Evolutionary conservation across 106 monocot genomes (phyloP), one percentile per base, ranked within the genome.

Genomic region (Platanthera zijinensis): DNA sequence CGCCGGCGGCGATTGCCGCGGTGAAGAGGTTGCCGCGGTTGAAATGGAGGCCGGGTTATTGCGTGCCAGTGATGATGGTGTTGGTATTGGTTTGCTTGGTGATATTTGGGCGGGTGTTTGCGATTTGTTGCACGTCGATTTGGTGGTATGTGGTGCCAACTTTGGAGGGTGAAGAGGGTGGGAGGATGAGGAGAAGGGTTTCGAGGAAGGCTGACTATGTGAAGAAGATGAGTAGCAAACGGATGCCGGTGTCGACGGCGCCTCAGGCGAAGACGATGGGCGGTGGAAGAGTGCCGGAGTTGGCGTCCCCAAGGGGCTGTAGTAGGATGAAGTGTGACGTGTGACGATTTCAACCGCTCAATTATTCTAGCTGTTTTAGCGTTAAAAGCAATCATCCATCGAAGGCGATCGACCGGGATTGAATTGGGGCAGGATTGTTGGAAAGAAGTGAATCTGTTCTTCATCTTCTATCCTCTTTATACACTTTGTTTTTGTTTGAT

Each of bases 91-190:
- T 79, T 9, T 82, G 86, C 72, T 68, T 91, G 84, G 76, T 83
- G 50, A 13, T 81, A 80, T 85, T 76, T 69, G 91, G 91, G 75
- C 71, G 84, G 72, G 72, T 80, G 39, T 83, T 85, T 51, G 91
- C 91, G 5, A 88, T 88, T 10, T 91, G 87, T 48, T 91, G 91
- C 74, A 84, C 88, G 9, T 82, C 82, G 2, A 53, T 82, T 56
- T 86, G 82, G 85, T 91, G 87, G 91, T 91, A 86, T 54, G 7
- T 82, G 72, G 48, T 80, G 82, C 88, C 88, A 1, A 74, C 51
- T 18, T 30, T 79, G 51, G 57, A 30, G 21, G 79, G 61, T 0
- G 48, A 75, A 28, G 47, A 74, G 19, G 25, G 51, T 28, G 25
- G 52, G 19, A 45, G 17, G 14, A 47, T 18, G 10, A 51, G 17